Evolutionary conservation across 768 basidiomycete genomes (phyloP).

Genomic region (Coprinopsis cinerea): DNA sequence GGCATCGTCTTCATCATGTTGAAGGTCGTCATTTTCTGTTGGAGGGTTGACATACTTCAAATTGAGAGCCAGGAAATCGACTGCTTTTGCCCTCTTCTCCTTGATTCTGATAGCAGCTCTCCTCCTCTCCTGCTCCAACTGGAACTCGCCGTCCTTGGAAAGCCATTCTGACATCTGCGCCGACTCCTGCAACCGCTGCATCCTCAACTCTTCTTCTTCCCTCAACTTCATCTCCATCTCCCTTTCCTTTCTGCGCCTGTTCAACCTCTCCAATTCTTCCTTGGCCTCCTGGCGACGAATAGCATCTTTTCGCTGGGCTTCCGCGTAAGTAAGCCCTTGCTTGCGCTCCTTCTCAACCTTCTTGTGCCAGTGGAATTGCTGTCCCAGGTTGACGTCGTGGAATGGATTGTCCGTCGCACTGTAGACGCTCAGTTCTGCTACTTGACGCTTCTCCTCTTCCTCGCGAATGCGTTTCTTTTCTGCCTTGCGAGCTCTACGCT

Average conservation of each 20-base stretch:
- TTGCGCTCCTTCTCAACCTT: constrained; percentile 96
- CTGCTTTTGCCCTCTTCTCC: constrained; percentile 97
- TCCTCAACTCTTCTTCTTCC: constrained; percentile 89
- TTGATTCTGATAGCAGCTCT: constrained; percentile 92
- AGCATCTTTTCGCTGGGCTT: constrained; percentile 75
- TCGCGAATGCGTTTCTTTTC: constrained; percentile 81
- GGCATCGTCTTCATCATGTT: constrained; percentile 64
- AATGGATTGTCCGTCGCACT: constrained; percentile 97
- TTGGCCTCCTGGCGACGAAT: constrained; percentile 84
- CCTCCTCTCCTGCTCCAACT: constrained; percentile 87
- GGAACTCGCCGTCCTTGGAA: constrained; percentile 94
- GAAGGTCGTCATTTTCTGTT: constrained; percentile 58
- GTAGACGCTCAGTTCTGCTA: constrained; percentile 94
- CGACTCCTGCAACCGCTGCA: constrained; percentile 87
- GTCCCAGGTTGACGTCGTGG: constrained; percentile 92
- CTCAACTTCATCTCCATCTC: constrained; percentile 84
- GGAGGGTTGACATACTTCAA: constrained; percentile 83
- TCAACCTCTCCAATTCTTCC: constrained; percentile 90
- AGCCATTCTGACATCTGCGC: constrained; percentile 99
- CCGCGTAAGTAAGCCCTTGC: constrained; percentile 71
- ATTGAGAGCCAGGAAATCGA: constrained; percentile 95
- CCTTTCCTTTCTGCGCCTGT: constrained; percentile 83
- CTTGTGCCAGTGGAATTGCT: constrained; percentile 99
- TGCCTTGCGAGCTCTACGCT: constrained; percentile 76
- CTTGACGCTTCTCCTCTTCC: constrained; percentile 86